A percentile compares a stretch with the other conserved stretches of the same genome.
phyloP scores from a whole-genome alignment of 345 rosid species.

The Psidium guajava region DNA sequence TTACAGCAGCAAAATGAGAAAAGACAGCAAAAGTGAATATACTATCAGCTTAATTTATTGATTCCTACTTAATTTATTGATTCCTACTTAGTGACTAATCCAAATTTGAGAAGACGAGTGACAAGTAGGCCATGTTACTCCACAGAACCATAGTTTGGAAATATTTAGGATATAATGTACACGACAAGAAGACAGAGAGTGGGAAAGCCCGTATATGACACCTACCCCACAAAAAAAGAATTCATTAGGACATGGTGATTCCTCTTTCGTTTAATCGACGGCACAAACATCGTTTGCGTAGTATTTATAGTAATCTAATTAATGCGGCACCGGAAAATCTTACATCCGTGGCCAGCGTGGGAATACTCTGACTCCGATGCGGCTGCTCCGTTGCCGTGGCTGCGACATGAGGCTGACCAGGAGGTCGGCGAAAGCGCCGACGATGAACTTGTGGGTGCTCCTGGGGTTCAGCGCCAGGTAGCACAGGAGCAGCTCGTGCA shows the following conservation, averaged over 20 bases:
- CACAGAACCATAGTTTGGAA: neutral
- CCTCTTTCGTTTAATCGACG: neutral
- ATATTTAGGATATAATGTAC: neutral
- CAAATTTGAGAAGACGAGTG: neutral
- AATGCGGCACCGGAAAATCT: neutral
- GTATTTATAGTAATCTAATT: neutral
- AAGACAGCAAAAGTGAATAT: neutral
- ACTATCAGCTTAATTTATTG: neutral
- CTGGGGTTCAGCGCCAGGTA: conserved; percentile 64
- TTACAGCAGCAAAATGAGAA: neutral
- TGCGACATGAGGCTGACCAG: conserved; percentile 50
- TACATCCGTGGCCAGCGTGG: neutral
- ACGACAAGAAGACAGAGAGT: neutral
- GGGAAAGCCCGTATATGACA: neutral
- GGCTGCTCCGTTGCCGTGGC: neutral
- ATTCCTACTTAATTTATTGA: neutral
- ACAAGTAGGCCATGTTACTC: neutral
- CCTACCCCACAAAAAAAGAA: neutral
- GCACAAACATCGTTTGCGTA: neutral
- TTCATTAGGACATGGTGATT: neutral
- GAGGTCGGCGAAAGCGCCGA: conserved; percentile 75
- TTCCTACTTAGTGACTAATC: neutral
- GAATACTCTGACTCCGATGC: neutral
- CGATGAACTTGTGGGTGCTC: conserved; percentile 53
- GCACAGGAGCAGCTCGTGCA: conserved; percentile 68